Conservation (phyloP, 768 basidiomycete species). For the Lentinula sp. region DNA sequence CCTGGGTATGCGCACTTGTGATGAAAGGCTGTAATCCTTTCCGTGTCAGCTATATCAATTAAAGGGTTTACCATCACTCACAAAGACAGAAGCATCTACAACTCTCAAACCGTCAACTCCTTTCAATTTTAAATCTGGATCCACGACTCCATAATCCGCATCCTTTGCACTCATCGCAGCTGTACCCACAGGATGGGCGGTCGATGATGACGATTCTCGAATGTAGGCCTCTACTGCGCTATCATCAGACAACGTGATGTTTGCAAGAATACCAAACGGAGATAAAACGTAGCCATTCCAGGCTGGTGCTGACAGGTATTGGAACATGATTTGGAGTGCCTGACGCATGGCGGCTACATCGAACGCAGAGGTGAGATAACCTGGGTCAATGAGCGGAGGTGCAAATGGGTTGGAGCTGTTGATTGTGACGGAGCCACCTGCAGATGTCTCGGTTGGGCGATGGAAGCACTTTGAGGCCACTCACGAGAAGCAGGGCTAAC, state of each 20-base stretch:
- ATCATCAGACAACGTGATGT: slow-evolving; percentile 14
- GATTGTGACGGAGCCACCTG: slow-evolving; percentile 21
- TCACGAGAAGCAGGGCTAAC: slow-evolving; percentile 12
- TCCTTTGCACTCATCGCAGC: slow-evolving; percentile 22
- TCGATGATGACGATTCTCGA: slow-evolving; percentile 12
- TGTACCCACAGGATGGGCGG: slow-evolving; percentile 22
- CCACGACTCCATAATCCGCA: slow-evolving; percentile 24
- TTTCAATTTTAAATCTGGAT: slow-evolving; percentile 28
- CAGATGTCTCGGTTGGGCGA: neutral
- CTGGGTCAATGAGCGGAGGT: slow-evolving; percentile 21
- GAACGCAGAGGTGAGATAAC: slow-evolving; percentile 12
- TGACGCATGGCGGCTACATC: slow-evolving; percentile 22
- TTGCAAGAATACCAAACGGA: slow-evolving; percentile 13
- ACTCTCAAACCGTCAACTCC: slow-evolving; percentile 25
- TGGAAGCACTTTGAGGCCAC: neutral
- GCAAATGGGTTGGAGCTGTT: slow-evolving; percentile 20
- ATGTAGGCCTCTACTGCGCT: slow-evolving; percentile 16
- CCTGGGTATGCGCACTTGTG: slow-evolving; percentile 22
- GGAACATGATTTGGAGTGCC: slow-evolving; percentile 16
- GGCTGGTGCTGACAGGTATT: slow-evolving; percentile 19
- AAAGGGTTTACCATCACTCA: slow-evolving; percentile 9
- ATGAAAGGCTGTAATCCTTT: slow-evolving; percentile 16
- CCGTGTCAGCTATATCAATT: neutral
- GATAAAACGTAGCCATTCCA: slow-evolving; percentile 23
- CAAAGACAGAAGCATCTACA: slow-evolving; percentile 32